phyloP scores from a whole-genome alignment of 768 basidiomycete species.

The Suillus discolor region DNA sequence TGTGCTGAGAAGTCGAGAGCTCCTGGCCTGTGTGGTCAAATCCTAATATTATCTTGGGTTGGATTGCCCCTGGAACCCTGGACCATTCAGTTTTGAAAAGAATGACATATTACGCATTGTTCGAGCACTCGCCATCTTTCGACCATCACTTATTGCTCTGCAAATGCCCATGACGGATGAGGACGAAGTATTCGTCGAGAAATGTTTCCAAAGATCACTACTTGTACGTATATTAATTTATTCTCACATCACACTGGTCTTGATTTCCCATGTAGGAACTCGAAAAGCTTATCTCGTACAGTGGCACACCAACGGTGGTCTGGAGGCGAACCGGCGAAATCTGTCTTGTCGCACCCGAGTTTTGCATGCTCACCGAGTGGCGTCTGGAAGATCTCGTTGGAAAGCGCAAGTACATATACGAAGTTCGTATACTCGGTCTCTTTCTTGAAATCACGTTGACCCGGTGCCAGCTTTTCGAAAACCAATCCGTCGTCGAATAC shows the following conservation, averaged over 20 bases:
- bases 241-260: background rate
- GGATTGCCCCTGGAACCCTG: slow-evolving; percentile 30
- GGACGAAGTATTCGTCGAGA: slow-evolving; percentile 95
- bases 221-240: slow-evolving; percentile 53
- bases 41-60: slow-evolving; percentile 40
- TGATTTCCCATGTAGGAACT: slow-evolving; percentile 64
- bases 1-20: slow-evolving; percentile 35
- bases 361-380: slow-evolving; percentile 93
- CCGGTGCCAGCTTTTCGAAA: slow-evolving; percentile 78
- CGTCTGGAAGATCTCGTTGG: slow-evolving; percentile 77
- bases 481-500: slow-evolving; percentile 92
- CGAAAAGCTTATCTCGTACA: slow-evolving; percentile 95
- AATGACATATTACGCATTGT: slow-evolving; percentile 94
- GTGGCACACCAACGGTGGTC: slow-evolving; percentile 95
- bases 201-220: slow-evolving; percentile 91
- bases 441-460: slow-evolving; percentile 11
- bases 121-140: slow-evolving; percentile 89
- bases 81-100: slow-evolving; percentile 80
- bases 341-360: slow-evolving; percentile 94
- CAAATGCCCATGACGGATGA: slow-evolving; percentile 98
- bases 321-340: slow-evolving; percentile 99
- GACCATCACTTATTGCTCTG: slow-evolving; percentile 95
- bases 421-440: slow-evolving; percentile 38
- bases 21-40: slow-evolving; percentile 44
- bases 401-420: slow-evolving; percentile 48